Evolutionary conservation across 192 early-diverging fungal genomes (phyloP), one percentile per base, ranked within the genome.

Genomic region (Coemansia furcata): DNA sequence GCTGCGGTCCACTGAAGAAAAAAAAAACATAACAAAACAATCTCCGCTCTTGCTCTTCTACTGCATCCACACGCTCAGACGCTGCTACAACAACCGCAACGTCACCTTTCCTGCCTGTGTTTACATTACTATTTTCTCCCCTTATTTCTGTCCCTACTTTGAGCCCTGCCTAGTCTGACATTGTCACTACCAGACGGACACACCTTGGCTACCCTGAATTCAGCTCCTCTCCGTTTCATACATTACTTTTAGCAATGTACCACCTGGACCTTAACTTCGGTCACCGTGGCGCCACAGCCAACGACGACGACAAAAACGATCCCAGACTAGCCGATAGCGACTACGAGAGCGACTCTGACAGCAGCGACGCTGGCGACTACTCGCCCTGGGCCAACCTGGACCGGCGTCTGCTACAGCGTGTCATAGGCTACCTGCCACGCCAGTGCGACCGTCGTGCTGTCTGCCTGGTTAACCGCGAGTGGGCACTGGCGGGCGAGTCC

Each of bases 391-490:
- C 68, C 37, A 67, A 11, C 39, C 72, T 80, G n/a, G 77, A 71
- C 55, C 65, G 77, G 17, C 65, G 72, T 15, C 64, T 80, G 44
- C 69, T 80, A 12, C 68, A 74, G 62, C 77, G 77, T 69, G 68
- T 80, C 35, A 58, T 68, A 26, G 46, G 66, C 35, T 74, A 68
- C 57, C 65, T 80, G 43, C 64, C 72, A 23, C 69, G 66, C 39
- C 77, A 71, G 77, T 43, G 60, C 69, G 77, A 80, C 66, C 69
- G 69, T n/a, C 68, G 69, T 26, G 44, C 62, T 15, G 69, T 80
- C 63, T 72, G 77, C 44, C 44, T 74, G 54, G 77, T 80, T 29
- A 72, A 37, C 72, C 64, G 64, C 32, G 77, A 80, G 69, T 80
- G 77, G 77, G 73, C 66, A 21, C 63, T 67, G 15, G 77, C 72